Base-by-base conservation (phyloP, 805 yeast species). In the Ogataea nonfermentans region DNA sequence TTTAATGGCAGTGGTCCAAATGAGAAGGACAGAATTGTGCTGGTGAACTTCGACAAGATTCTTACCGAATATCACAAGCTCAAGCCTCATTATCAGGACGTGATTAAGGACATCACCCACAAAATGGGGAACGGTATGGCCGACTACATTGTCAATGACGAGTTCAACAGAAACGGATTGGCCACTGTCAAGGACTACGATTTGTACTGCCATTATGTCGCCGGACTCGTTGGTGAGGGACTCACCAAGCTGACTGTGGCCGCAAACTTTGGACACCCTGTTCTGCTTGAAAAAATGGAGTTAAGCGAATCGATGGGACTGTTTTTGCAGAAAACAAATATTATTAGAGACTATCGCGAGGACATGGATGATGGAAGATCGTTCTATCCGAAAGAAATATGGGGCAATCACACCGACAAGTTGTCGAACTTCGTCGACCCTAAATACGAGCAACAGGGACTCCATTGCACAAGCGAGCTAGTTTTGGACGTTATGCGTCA, bases 51-150 rank as follows among this genome's bases (percentile, higher is more conserved):
- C 57, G 81, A 84, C 55, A 56, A 63, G 31, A 71, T 93, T 29
- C 68, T 91, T 52, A 52, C 63, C 7, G 95, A 87, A 60, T 90
- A 71, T 62, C 89, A 84, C 60, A 68, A 71, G 44, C 72, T 93
- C 56, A 78, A 79, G 56, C 79, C 85, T 5, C 79, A 72, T 42
- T 90, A 88, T 64, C 90, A 84, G 65, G 84, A 74, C 39, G 80
- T 89, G 26, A 78, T 93, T 51, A 75, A 74, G 52, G 87, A 82
- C 46, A 86, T 89, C 52, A 81, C 96, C 32, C 51, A 68, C 41
- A 73, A 82, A 61, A 93, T 93, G 99, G 99, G 98, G 42, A 79
- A 86, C 51, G 99, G 99, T 40, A 93, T 93, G 99, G 98, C 98
- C 23, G 89, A 87, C 57, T 93, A 90, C 64, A 79, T 85, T 38